Evolutionary conservation across 345 rosid species (phyloP), one percentile per base, ranked within the genome.

Genomic region (Salix exigua): DNA sequence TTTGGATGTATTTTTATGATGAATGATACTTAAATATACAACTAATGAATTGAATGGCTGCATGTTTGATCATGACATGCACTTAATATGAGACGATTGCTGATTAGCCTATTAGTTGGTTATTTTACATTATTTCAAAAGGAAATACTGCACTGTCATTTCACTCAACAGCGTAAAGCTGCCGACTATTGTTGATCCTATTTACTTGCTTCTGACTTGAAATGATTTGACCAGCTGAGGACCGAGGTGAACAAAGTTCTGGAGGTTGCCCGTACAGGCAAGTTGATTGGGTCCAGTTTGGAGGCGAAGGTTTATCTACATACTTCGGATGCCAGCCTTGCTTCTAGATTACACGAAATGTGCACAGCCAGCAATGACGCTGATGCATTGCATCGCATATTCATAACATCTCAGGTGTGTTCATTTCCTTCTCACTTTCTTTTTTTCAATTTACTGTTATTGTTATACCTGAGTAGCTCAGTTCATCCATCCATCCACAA

Each of bases 241-340:
- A 91, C 91, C 2, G 97, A 95, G 95, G 97, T 95, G 84, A 95
- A 95, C 77, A 95, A 93, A 78, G 94, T 91, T 71, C 72, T 95
- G 82, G 99, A 91, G 88, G 79, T 83, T 68, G 99, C 97, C 87
- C 96, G 97, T 53, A 83, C 80, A 6, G 92, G 78, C 80, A 95
- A 92, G 83, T 74, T 93, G 77, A 95, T 95, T 16, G 99, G 97
- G 76, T 93, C 99, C 12, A 93, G 97, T 87, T 83, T 95, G 73
- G 99, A 95, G 75, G 97, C 99, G 55, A 91, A 93, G 82, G 99
- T 92, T 73, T 89, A 87, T 80, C 73, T 92, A 31, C 84, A 85
- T 73, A 79, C 92, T 2, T 78, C 85, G n/a, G 89, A 95, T 85
- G 83, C 86, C 44, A 78, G 30, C 73, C 85, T 91, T 75, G 87